These are phyloP conservation scores for Fragilaria crotonensis DNA, from an alignment of 108 stramenopile genomes.

Conservation along the genomic window DNA sequence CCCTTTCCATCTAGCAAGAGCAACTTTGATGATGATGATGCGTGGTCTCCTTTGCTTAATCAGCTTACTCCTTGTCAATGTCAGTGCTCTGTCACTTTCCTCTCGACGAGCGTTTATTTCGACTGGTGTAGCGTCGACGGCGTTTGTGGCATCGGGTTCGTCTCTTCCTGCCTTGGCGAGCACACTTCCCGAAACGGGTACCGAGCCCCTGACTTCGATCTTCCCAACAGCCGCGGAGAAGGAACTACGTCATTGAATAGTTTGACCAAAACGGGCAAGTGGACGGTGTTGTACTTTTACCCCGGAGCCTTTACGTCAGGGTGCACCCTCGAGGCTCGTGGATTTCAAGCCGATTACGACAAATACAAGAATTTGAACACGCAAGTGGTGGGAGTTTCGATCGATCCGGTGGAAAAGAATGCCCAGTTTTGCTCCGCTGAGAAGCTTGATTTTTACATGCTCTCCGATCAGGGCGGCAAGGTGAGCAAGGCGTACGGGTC, in stretches of 20 bases:
- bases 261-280: conserved; percentile 36
- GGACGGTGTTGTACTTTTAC: conserved; percentile 82
- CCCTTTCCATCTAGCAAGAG: no score
- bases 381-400: conserved; percentile 74
- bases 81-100: background rate
- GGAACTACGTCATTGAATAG: conserved; percentile 30
- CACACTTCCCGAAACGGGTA: conserved; percentile 21
- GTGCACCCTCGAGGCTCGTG: conserved; percentile 75
- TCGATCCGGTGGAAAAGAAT: conserved; percentile 78
- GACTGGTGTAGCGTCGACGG: conserved; percentile 1
- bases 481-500: conserved; percentile 54
- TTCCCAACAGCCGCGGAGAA: conserved; percentile 56
- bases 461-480: conserved; percentile 55
- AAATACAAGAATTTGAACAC: conserved; percentile 47
- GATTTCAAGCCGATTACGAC: conserved; percentile 51
- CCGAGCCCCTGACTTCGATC: conserved; percentile 54
- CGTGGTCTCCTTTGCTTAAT: no score
- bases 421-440: conserved; percentile 63
- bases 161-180: conserved; percentile 1
- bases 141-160: background rate
- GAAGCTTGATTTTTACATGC: conserved; percentile 66
- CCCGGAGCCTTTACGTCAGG: conserved; percentile 79
- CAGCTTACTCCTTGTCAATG: no score
- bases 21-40: no score
- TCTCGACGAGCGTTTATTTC: conserved; percentile 1